phyloP scores from a whole-genome alignment of 371 early-diverging fungal genomes.

The Mucor velutinosus region DNA sequence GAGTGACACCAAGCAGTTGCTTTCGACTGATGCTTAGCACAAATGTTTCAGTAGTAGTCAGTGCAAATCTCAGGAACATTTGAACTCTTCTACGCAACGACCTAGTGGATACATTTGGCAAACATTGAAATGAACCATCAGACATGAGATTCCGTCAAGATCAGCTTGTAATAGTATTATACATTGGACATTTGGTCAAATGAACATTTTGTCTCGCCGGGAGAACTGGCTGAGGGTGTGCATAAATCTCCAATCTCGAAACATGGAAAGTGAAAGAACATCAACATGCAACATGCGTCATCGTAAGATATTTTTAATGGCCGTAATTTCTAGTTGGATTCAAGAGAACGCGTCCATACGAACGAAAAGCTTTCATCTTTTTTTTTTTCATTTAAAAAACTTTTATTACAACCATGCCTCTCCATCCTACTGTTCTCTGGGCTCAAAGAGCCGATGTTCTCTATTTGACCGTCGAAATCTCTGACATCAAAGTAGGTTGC shows the following conservation, averaged over 20 bases:
- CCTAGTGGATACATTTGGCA: no score
- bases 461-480: conserved; percentile 84
- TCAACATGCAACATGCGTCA: not conserved
- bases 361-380: not conserved
- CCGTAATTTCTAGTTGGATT: not conserved
- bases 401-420: conserved; percentile 33
- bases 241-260: not conserved
- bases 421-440: conserved; percentile 85
- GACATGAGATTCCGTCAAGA: no score
- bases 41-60: no score
- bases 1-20: no score
- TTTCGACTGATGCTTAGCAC: no score
- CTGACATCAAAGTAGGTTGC: conserved; percentile 64
- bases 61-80: no score
- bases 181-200: no score
- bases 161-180: no score
- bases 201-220: no score
- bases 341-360: not conserved
- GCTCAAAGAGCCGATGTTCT: conserved; percentile 86
- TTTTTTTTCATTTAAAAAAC: not conserved
- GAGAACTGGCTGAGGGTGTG: not conserved
- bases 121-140: no score
- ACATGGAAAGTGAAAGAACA: not conserved
- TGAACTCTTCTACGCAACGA: no score
- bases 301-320: not conserved